Base-by-base conservation (phyloP, 2,329 filamentous ascomycete genomes). In the Kalaharituber pfeilii region DNA sequence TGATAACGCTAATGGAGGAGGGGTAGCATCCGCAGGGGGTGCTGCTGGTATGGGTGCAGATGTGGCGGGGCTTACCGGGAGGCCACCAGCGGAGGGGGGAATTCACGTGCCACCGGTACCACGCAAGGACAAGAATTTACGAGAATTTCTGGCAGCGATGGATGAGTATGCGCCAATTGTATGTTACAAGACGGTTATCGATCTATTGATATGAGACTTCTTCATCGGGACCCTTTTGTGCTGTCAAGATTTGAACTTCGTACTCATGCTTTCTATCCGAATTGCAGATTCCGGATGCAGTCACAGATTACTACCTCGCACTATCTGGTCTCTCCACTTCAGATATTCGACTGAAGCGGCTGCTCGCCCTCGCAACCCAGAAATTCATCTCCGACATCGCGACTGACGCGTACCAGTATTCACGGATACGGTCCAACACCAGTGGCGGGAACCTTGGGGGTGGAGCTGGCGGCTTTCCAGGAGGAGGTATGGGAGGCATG, bases 331-430 rank as follows among this genome's bases (percentile, higher is more conserved):
- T 98, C 3, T 88, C 91, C 29, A 83, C 91, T 64, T 94, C 87
- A 52, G 86, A 94, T 64, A 82, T 82, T 20, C 86, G 88, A 56
- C 83, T 98, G 26, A 86, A 89, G 22, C 86, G 89, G 49, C 82
- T 98, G 2, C 82, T 98, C 44, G 89, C 91, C 2, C 83, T 98
- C 7, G 91, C 91, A n/a, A 94, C 91, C 0, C 91, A 98, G 67
- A 98, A 98, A 68, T 98, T 98, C 74, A 85, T 98, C 64, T 88
- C 91, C 56, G 91, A 98, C 68, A 86, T 98, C 61, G 91, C 91
- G 1, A 88, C 91, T 55, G 91, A 98, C 68, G 87, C 91, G 2
- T 98, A 98, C 69, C 91, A 98, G 70, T 96, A 95, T 74, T 87
- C 84, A 57, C 86, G 89, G 52, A 96, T 98, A 65, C 82, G 91